Base-by-base conservation (phyloP, 225 moss, liverwort and hornwort genomes). In the Bryum argenteum region DNA sequence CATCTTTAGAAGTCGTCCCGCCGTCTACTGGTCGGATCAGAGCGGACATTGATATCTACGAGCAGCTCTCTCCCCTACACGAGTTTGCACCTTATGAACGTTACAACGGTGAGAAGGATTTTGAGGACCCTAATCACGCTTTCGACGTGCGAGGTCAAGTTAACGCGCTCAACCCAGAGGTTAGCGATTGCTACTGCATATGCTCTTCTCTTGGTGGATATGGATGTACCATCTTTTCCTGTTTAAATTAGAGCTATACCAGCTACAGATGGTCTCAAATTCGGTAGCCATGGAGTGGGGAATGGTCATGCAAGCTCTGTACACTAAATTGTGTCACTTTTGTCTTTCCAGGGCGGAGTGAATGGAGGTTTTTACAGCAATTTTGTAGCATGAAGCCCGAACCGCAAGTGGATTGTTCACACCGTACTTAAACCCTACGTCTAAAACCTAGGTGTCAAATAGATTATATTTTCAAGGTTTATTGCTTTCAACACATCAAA, bases 1-100 rank as follows among this genome's bases (percentile, higher is more conserved):
- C 28, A 65, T 71, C 16, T 47, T 41, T 71, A 22, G 55, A 71
- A 26, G 7, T 8, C 45, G 19, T 19, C 54, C 54, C 66, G 18
- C 54, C 2, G 3, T 24, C 14, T 16, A 71, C 39, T 38, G 75
- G 80, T 9, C 66, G 40, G 2, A 8, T 19, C 0, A 66, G 13
- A 61, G 19, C 19, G 9, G 23, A 23, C 0, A 1, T 1, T 2
- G 24, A 20, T 57, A 48, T 10, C n/a, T 37, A 10, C 42, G 21
- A 0, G 0, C 42, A 0, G 26, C 54, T 28, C 28, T 5, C 28
- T 28, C 5, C 5, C 5, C 28, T 5, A 28, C 3, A 28, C 28
- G n/a, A n/a, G n/a, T 5, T 28, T 28, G 5, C 28, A 5, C 28
- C 28, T 28, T 2, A 28, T 5, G 3, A 28, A 5, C 5, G 28